These are phyloP conservation scores for Babjeviella inositovora DNA, from an alignment of 805 yeast genomes.

Conservation along the genomic window DNA sequence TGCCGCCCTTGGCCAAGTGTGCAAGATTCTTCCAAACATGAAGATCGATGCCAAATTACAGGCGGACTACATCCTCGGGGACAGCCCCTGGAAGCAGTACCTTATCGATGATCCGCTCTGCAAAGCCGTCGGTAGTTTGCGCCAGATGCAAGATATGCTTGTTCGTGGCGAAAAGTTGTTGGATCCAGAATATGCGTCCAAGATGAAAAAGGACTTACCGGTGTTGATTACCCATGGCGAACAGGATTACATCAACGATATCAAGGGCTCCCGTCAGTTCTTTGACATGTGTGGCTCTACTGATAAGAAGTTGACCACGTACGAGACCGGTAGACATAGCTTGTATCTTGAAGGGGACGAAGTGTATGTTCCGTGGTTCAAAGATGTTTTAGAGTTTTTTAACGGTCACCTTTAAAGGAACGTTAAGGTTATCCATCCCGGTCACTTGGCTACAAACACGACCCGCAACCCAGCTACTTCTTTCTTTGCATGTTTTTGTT, in stretches of 20 bases:
- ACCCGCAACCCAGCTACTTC: no score
- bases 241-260: constrained; percentile 44
- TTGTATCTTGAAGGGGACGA: constrained; percentile 28
- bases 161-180: constrained; percentile 40
- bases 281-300: constrained; percentile 11
- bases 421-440: constrained; percentile 8
- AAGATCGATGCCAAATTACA: constrained; percentile 39
- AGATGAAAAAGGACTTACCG: constrained; percentile 22
- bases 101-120: constrained; percentile 22
- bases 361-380: no score
- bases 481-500: no score
- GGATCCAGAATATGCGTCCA: constrained; percentile 14
- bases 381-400: no score
- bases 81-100: constrained; percentile 26
- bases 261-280: constrained; percentile 26
- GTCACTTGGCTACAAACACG: no score
- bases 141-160: constrained; percentile 43
- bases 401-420: no score
- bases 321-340: constrained; percentile 22
- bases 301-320: constrained; percentile 6
- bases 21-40: constrained; percentile 25
- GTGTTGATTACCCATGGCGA: constrained; percentile 46
- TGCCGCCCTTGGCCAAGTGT: constrained; percentile 21
- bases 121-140: constrained; percentile 37
- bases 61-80: constrained; percentile 35